These are phyloP conservation scores for Amanita pseudoporphyria DNA, from an alignment of 768 basidiomycete genomes.

Conservation along the genomic window DNA sequence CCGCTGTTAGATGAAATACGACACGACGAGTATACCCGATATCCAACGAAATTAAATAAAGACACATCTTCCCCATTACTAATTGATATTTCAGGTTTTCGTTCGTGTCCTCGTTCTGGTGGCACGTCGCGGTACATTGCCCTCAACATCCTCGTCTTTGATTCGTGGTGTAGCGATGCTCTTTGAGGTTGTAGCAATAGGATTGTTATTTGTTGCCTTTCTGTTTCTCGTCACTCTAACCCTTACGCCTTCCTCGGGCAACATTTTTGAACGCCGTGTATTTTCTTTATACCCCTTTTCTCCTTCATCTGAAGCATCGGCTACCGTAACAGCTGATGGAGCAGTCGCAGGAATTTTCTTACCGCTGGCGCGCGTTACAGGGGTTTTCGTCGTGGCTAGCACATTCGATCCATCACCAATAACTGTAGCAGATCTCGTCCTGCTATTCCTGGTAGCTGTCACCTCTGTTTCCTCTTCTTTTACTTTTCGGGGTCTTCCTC, in stretches of 20 bases:
- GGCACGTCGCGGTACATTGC: not conserved
- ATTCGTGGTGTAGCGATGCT: not conserved
- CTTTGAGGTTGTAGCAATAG: not conserved
- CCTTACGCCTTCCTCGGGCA: not conserved
- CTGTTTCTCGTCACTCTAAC: conserved; percentile 2
- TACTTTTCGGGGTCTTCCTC: conserved; percentile 1
- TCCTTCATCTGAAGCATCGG: not conserved
- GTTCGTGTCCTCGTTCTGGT: conserved; percentile 5
- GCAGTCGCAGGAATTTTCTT: conserved; percentile 4
- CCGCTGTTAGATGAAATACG: no score
- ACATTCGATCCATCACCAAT: not conserved
- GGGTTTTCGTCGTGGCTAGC: not conserved
- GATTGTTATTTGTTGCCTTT: not conserved
- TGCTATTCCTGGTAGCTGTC: not conserved
- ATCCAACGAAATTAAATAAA: no score
- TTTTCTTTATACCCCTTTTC: conserved; percentile 1
- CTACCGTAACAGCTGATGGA: not conserved
- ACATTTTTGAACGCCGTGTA: not conserved
- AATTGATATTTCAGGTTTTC: not conserved
- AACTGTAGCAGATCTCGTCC: not conserved
- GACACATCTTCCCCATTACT: not conserved
- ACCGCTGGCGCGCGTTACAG: conserved; percentile 1
- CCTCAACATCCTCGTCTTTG: conserved; percentile 1
- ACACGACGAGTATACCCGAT: no score
- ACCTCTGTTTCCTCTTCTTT: conserved; percentile 3